phyloP scores from a whole-genome alignment of 1,139 yeast genomes.

The Eremothecium cymbalariae region DNA sequence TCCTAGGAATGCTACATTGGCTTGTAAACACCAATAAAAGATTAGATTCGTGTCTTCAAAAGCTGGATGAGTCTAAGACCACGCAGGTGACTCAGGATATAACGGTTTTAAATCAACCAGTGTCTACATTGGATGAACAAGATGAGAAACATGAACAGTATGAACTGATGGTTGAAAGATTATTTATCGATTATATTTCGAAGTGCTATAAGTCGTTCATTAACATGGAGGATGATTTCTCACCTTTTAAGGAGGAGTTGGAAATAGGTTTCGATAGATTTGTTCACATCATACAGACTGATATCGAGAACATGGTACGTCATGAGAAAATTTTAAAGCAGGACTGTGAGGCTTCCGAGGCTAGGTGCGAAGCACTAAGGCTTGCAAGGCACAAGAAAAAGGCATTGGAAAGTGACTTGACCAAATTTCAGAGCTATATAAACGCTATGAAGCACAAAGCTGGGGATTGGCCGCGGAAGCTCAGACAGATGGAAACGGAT shows the following conservation, averaged over 20 bases:
- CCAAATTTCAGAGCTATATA: slow-evolving; percentile 63
- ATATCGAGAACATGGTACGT: slow-evolving; percentile 37
- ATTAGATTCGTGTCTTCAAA: slow-evolving; percentile 35
- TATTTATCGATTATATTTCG: slow-evolving; percentile 58
- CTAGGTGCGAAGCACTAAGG: slow-evolving; percentile 37
- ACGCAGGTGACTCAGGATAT: slow-evolving; percentile 29
- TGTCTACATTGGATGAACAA: slow-evolving; percentile 35
- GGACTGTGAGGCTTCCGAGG: slow-evolving; percentile 28
- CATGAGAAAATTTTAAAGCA: slow-evolving; percentile 35
- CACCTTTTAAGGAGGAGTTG: slow-evolving; percentile 48
- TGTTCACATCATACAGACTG: slow-evolving; percentile 38
- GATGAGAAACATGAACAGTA: slow-evolving; percentile 32
- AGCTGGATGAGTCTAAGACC: slow-evolving; percentile 20
- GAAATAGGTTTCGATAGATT: slow-evolving; percentile 44
- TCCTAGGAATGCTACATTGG: slow-evolving; percentile 79
- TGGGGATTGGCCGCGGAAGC: slow-evolving; percentile 52
- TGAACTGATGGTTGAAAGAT: slow-evolving; percentile 42
- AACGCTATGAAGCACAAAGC: slow-evolving; percentile 59
- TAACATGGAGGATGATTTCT: slow-evolving; percentile 54
- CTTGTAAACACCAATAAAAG: slow-evolving; percentile 50
- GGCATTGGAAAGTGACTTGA: slow-evolving; percentile 64
- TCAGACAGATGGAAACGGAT: slow-evolving; percentile 50
- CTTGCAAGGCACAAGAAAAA: slow-evolving; percentile 47
- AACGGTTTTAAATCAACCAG: slow-evolving; percentile 36
- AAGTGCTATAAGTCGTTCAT: slow-evolving; percentile 63